Base-by-base conservation (phyloP, 306 rosid species). In the Dryas alaskensis region DNA sequence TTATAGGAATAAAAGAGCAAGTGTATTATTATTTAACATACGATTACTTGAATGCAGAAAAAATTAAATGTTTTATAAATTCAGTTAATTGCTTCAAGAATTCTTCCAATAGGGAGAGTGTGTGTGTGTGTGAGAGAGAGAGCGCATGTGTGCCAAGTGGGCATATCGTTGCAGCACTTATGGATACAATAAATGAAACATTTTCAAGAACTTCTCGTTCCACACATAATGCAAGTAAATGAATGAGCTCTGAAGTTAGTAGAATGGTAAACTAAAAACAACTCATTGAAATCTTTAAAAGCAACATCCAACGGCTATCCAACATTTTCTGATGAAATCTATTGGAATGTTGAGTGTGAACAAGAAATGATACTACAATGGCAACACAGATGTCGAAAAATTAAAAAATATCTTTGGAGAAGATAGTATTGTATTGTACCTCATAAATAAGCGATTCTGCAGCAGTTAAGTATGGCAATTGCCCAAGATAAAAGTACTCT, bases 401-500 rank as follows among this genome's bases (percentile, higher is more conserved):
- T n/a, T 70, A 51, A 6, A 16, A 65, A 73, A 65, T 31, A 31
- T 31, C 37, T 31, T 31, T 31, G 37, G 37, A 31, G 37, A 31
- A 31, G 2, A 31, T 31, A 31, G 37, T 31, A 31, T 2, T 31
- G 37, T 2, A 31, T 31, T 31, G 37, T 2, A 89, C 99, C 99
- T 94, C 96, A 73, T 84, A 94, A 69, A 87, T 80, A 77, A 92
- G 84, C 73, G 89, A 86, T 76, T 87, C 96, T 16, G 55, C 70
- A 72, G 82, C 79, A 72, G 91, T 88, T 65, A 94, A 84, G 82
- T 92, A 94, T 1, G 99, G 99, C 84, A 94, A 81, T 69, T 94
- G 78, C 68, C 99, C 99, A 68, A 94, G 92, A 86, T 65, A 94
- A 86, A 67, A 94, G 89, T 89, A 88, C 42, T 88, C 99, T 73